phyloP scores from a whole-genome alignment of 768 basidiomycete genomes.

The Pleurotus pulmonarius region DNA sequence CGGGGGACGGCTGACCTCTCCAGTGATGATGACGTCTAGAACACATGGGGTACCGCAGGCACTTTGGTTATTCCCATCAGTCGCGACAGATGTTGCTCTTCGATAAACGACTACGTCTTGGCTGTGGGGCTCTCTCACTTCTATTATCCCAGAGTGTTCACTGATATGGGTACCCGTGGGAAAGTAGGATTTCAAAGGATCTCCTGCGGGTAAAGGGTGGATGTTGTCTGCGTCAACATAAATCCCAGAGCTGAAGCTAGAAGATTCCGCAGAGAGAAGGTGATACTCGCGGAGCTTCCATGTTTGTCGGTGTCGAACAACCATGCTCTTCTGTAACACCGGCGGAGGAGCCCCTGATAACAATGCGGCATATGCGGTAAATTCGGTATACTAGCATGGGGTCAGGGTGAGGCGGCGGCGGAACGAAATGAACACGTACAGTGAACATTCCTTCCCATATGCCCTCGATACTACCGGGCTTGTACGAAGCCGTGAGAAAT shows the following conservation, averaged over 20 bases:
- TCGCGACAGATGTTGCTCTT: conserved; percentile 14
- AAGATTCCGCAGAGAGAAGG: conserved; percentile 30
- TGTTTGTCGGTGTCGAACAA: conserved; percentile 84
- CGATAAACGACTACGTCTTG: conserved; percentile 26
- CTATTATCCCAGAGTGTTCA: conserved; percentile 45
- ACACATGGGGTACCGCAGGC: conserved; percentile 21
- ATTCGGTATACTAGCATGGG: conserved; percentile 67
- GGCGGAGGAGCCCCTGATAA: conserved; percentile 65
- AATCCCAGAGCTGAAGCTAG: conserved; percentile 27
- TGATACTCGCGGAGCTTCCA: conserved; percentile 86
- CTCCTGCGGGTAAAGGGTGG: conserved; percentile 49
- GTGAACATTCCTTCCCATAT: conserved; percentile 80
- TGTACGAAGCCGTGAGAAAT: conserved; percentile 44
- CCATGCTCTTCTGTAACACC: conserved; percentile 66
- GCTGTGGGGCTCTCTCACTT: conserved; percentile 41
- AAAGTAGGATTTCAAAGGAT: conserved; percentile 60
- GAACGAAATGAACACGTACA: conserved; percentile 33
- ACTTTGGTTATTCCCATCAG: conserved; percentile 12
- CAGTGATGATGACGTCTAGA: conserved; percentile 65
- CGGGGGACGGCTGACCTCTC: conserved; percentile 49
- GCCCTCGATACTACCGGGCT: conserved; percentile 68
- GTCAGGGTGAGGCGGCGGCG: conserved; percentile 1
- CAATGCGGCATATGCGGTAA: conserved; percentile 77
- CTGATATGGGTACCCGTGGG: conserved; percentile 47
- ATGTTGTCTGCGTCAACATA: conserved; percentile 24